phyloP scores from a whole-genome alignment of 495 filamentous ascomycete species.

The Aspergillus diversus region DNA sequence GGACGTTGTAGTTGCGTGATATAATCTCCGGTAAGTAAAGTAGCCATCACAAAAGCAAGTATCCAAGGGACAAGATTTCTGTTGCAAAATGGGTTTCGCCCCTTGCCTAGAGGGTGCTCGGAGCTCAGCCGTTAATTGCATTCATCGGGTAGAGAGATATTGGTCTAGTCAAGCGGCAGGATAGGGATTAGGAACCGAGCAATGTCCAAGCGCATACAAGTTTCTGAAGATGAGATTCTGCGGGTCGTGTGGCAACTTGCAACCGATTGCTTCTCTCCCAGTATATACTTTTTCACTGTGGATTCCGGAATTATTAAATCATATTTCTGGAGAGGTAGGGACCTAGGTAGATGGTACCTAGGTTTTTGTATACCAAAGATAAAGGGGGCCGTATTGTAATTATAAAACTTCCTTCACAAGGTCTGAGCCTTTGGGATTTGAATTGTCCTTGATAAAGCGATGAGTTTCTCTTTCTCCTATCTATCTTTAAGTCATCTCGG shows the following conservation, averaged over 20 bases:
- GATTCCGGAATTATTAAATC: no score
- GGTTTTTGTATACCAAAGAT: no score
- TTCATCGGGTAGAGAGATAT: background rate
- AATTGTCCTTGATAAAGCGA: slow-evolving; percentile 1
- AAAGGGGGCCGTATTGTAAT: no score
- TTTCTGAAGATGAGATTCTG: background rate
- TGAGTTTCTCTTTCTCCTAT: background rate
- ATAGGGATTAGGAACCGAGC: slow-evolving; percentile 1
- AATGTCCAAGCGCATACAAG: slow-evolving; percentile 14
- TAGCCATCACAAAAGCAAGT: background rate
- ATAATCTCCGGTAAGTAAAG: background rate
- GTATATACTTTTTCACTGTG: background rate
- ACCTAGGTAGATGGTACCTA: no score
- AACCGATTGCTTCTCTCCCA: background rate
- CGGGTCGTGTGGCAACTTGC: background rate
- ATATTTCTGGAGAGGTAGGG: no score
- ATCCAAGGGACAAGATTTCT: background rate
- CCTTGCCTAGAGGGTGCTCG: slow-evolving; percentile 20
- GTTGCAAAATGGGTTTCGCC: slow-evolving; percentile 12
- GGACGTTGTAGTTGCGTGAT: background rate
- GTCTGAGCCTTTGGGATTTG: slow-evolving; percentile 10
- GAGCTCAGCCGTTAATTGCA: slow-evolving; percentile 5
- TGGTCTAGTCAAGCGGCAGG: background rate
- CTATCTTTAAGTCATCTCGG: slow-evolving; percentile 10
- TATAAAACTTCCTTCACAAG: background rate